Percentiles rank a stretch among this genome's conserved stretches.
phyloP scores from a whole-genome alignment of 352 stramenopile species.

The Phytopythium ostracodes region DNA sequence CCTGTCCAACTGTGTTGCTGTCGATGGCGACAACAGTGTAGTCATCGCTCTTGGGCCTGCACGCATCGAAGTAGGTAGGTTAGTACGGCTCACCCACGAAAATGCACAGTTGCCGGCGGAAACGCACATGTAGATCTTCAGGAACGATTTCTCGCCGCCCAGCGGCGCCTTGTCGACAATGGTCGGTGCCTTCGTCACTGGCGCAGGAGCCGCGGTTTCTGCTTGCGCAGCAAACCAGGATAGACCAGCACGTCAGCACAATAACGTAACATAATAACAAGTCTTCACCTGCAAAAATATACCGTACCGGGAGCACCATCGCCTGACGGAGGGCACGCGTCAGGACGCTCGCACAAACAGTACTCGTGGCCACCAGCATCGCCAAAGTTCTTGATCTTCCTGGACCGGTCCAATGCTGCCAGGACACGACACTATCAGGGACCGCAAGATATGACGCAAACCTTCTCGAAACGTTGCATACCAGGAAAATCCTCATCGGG shows the following conservation, averaged over 20 bases:
- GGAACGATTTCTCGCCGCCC: constrained; percentile 71
- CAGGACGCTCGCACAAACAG: constrained; percentile 81
- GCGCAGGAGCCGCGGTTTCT: constrained; percentile 22
- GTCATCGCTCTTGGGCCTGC: constrained; percentile 84
- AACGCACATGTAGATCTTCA: constrained; percentile 87
- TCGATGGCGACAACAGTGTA: constrained; percentile 87
- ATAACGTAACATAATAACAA: too few species aligned
- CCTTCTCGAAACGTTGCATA: constrained; percentile 11
- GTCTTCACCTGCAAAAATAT: too few species aligned
- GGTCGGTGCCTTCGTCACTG: constrained; percentile 18
- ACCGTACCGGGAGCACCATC: constrained; percentile 39
- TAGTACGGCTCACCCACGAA: not conserved
- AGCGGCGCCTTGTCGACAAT: constrained; percentile 39
- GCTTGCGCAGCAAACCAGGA: not conserved
- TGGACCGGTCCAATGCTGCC: constrained; percentile 71
- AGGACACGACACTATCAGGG: constrained; percentile 7
- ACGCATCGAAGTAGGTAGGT: not conserved
- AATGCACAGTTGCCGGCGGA: not conserved
- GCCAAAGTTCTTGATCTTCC: constrained; percentile 91
- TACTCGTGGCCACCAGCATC: constrained; percentile 84
- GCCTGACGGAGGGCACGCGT: constrained; percentile 72
- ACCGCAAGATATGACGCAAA: not conserved
- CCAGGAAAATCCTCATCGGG: constrained; percentile 87
- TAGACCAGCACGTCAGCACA: too few species aligned
- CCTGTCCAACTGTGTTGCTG: constrained; percentile 68